Evolutionary conservation across 2,329 filamentous ascomycete genomes (phyloP).

Genomic region (Paracorniculantispora psalliotae): DNA sequence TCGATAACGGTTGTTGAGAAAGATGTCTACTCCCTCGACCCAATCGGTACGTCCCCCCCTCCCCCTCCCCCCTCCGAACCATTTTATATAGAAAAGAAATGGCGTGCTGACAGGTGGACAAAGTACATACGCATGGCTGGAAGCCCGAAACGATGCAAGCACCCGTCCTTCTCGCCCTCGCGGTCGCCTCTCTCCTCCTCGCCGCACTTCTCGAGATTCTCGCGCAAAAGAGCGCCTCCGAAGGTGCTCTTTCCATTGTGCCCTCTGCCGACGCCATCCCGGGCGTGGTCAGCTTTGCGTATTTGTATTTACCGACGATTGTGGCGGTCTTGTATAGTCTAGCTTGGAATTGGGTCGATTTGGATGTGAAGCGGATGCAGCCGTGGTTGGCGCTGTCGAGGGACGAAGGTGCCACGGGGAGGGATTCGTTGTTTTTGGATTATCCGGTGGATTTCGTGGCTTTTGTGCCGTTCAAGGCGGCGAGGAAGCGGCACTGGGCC

Average conservation of each 20-base stretch:
- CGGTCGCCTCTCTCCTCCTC: slow-evolving; percentile 32
- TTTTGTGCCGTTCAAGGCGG: slow-evolving; percentile 26
- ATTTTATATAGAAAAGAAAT: background rate
- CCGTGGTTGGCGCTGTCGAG: slow-evolving; percentile 56
- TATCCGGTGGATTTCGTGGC: slow-evolving; percentile 45
- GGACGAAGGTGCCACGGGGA: slow-evolving; percentile 34
- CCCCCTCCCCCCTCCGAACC: too few species aligned
- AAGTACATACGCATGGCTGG: background rate
- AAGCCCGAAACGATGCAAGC: slow-evolving; percentile 9
- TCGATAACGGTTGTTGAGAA: background rate
- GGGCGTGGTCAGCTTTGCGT: slow-evolving; percentile 29
- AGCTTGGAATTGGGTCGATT: slow-evolving; percentile 54
- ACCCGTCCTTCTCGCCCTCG: slow-evolving; percentile 33
- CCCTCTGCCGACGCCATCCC: slow-evolving; percentile 30
- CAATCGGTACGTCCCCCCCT: background rate
- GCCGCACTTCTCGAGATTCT: slow-evolving; percentile 42
- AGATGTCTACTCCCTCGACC: background rate
- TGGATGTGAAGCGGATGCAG: slow-evolving; percentile 54
- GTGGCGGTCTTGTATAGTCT: slow-evolving; percentile 51
- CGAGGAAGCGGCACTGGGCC: slow-evolving; percentile 39
- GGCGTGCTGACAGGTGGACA: background rate
- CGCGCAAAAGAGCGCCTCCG: slow-evolving; percentile 29
- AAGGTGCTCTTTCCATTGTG: slow-evolving; percentile 37
- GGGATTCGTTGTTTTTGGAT: slow-evolving; percentile 44
- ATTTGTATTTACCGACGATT: slow-evolving; percentile 50